Conservation (phyloP, 345 rosid species). For the Citrus inodora region DNA sequence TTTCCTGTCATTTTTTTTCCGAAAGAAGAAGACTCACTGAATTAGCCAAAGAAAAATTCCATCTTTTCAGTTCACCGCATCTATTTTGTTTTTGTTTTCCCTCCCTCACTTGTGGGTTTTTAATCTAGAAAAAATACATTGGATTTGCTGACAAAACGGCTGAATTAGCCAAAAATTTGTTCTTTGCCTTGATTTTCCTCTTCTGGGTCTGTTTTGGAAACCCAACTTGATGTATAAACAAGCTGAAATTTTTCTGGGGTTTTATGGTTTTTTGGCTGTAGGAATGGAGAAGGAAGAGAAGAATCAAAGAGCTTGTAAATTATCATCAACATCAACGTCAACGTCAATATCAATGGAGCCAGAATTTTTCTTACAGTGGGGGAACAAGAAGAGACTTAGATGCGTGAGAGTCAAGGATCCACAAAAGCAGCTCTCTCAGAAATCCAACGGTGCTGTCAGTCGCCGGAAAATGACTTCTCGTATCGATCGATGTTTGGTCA, state of each 20-base stretch:
- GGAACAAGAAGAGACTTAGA: conserved; percentile 67
- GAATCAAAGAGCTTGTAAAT: conserved; percentile 36
- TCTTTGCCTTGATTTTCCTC: not conserved
- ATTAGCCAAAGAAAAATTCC: not conserved
- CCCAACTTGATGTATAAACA: not conserved
- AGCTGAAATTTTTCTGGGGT: not conserved
- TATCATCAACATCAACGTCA: conserved; percentile 12
- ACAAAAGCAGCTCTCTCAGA: conserved; percentile 32
- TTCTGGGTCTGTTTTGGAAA: not conserved
- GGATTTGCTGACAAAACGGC: not conserved
- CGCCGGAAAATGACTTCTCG: conserved; percentile 48
- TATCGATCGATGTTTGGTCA: conserved; percentile 34
- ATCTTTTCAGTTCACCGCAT: not conserved
- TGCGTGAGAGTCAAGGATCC: conserved; percentile 73
- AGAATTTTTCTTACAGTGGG: conserved; percentile 67
- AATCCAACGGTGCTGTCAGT: conserved; percentile 37
- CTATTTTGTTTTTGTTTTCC: not conserved
- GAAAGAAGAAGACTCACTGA: not conserved
- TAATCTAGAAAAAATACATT: not conserved
- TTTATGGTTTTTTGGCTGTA: not conserved
- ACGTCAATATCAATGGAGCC: conserved; percentile 33
- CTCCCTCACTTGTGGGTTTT: conserved; percentile 1
- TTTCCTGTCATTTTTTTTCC: not conserved
- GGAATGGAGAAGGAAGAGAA: conserved; percentile 50
- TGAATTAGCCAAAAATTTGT: not conserved